A percentile compares a stretch with the other conserved stretches of the same genome.
Evolutionary conservation across 352 stramenopile species (phyloP).

Genomic region (Pythium pectinolyticum): DNA sequence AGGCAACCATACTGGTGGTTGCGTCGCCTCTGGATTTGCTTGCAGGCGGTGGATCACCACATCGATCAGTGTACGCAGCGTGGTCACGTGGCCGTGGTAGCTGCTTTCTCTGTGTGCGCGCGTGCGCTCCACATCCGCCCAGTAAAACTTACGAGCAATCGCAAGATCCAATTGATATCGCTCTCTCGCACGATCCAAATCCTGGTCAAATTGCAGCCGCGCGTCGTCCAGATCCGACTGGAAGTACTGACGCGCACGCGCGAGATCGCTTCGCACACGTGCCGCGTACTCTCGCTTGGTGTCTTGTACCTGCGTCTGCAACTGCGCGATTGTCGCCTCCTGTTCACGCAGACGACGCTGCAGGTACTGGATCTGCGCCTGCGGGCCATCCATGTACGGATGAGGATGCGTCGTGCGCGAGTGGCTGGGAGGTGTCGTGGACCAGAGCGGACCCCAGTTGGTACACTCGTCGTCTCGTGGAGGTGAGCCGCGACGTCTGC

Average conservation of each 20-base stretch:
- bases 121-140: no score
- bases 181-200: background rate
- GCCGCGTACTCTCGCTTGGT: background rate
- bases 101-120: no score
- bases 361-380: background rate
- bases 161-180: no score
- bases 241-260: background rate
- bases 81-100: no score
- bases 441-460: background rate
- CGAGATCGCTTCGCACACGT: background rate
- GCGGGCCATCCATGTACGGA: no score
- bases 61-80: no score
- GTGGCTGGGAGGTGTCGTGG: background rate
- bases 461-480: background rate
- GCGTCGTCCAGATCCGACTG: background rate
- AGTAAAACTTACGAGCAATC: no score
- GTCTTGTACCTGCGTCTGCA: background rate
- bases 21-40: no score
- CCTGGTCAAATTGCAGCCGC: background rate
- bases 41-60: no score
- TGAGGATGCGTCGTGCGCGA: no score
- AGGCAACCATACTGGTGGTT: no score
- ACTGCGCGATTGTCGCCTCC: background rate
- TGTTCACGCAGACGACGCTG: background rate
- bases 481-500: background rate